Evolutionary conservation across 768 basidiomycete species (phyloP), one percentile per base, ranked within the genome.

Genomic region (Lentinula guzmanii): DNA sequence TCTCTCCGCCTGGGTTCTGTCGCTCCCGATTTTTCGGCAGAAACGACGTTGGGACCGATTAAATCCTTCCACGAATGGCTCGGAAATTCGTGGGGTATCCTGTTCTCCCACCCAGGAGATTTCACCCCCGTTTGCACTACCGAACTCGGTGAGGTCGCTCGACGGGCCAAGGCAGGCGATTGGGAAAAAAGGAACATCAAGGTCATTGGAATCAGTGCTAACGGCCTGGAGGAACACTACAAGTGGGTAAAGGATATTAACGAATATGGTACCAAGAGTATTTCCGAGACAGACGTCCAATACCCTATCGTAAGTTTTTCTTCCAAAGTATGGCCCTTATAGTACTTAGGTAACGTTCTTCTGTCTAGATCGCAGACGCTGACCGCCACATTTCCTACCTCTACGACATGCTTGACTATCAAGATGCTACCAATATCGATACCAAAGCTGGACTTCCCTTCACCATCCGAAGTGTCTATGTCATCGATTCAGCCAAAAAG

Each of bases 91-190:
- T 57, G 92, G 91, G 90, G 82, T 54, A 76, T 94, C 71, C 81
- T 98, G 61, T 98, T 98, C 84, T 96, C 94, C 34, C 95, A 97
- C 74, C 94, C 94, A 0, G 95, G 90, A 48, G 90, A 93, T 70
- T 93, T 93, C 71, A 91, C 90, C n/a, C 90, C 91, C 53, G 89
- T 95, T 57, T 95, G 92, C 83, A 95, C 97, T 52, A 99, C 97
- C 59, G 97, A 98, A 78, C 89, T 98, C 41, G 95, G 93, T 55
- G 96, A 97, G 72, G 95, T 97, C 48, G 90, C 97, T 54, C 88
- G 93, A 65, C 90, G 92, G 62, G 58, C 58, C 33, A 59, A 59
- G 34, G 82, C 85, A 11, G 78, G 79, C 15, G 95, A 98, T 74
- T 99, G 98, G 72, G 80, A 77, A 54, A 86, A 87, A 70, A 89